Evolutionary conservation across 495 filamentous ascomycete genomes (phyloP).

Genomic region (Aspergillus ellipticus): DNA sequence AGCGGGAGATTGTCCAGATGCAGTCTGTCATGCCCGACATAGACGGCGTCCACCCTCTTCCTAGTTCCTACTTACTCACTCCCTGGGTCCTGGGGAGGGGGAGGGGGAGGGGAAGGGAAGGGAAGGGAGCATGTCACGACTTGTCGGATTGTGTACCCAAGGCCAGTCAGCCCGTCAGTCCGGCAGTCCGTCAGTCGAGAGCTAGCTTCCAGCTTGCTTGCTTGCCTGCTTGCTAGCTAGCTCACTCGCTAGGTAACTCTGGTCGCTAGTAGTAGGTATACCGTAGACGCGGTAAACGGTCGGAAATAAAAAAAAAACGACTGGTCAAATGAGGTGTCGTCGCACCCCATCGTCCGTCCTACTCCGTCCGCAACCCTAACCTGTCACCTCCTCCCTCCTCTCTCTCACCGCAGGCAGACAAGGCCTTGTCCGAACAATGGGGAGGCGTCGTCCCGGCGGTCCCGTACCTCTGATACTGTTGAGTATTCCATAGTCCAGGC

Average conservation of each 20-base stretch:
- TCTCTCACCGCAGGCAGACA: not conserved
- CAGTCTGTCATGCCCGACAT: not conserved
- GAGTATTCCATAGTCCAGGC: slow-evolving; percentile 13
- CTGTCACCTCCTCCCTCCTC: not conserved
- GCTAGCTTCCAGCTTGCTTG: not conserved
- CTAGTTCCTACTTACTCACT: not conserved
- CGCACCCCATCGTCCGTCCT: not conserved
- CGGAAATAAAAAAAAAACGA: not conserved
- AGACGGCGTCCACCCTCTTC: not conserved
- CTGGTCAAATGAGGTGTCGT: not conserved
- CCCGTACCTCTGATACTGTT: slow-evolving; percentile 16
- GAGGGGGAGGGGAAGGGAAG: slow-evolving; percentile 6
- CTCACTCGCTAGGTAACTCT: not conserved
- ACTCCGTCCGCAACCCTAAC: not conserved
- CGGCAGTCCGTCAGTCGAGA: no score
- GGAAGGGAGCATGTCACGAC: no score
- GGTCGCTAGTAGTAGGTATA: not conserved
- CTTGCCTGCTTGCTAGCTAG: not conserved
- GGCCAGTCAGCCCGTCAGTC: no score
- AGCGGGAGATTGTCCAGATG: not conserved
- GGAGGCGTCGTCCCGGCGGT: no score
- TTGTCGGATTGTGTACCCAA: not conserved
- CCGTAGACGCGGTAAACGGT: not conserved
- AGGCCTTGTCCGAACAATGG: slow-evolving; percentile 5
- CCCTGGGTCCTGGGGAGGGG: no score